A percentile compares a stretch with the other conserved stretches of the same genome.
These are phyloP conservation scores for Zygoascus hellenicus DNA, from an alignment of 1,139 yeast genomes.

Conservation along the genomic window DNA sequence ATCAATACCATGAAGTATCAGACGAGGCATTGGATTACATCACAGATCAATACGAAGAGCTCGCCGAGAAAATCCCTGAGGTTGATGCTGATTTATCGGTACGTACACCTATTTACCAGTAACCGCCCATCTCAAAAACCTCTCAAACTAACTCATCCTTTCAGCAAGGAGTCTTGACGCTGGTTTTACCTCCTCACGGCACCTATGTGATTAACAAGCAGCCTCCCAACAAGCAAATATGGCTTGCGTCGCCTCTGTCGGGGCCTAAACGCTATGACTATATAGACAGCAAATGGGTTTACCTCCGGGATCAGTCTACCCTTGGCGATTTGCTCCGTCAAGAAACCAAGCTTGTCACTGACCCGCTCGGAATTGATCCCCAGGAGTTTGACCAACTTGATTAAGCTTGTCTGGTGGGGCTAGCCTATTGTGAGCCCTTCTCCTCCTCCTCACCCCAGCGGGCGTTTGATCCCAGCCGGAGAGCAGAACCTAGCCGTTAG, in stretches of 20 bases:
- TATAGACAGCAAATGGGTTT: conserved; percentile 36
- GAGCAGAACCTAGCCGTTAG: too few species aligned
- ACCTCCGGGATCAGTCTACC: conserved; percentile 35
- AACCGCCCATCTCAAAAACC: background rate
- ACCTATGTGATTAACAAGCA: conserved; percentile 87
- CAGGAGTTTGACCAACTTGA: conserved; percentile 6
- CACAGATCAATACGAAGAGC: conserved; percentile 55
- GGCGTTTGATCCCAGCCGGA: too few species aligned
- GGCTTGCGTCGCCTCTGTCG: conserved; percentile 89
- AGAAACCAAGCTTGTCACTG: conserved; percentile 30
- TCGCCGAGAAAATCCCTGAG: conserved; percentile 53
- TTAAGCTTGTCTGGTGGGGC: background rate
- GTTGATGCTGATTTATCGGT: conserved; percentile 70
- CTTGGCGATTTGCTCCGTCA: conserved; percentile 34
- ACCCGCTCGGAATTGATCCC: conserved; percentile 16
- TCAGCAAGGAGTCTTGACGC: conserved; percentile 70
- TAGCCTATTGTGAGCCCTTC: too few species aligned
- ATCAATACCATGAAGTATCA: conserved; percentile 54
- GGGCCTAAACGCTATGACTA: conserved; percentile 69
- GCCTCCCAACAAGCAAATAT: conserved; percentile 89
- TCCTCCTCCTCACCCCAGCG: too few species aligned
- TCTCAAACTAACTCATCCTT: too few species aligned
- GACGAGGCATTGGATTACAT: conserved; percentile 60
- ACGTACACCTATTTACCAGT: conserved; percentile 19
- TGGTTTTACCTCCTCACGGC: conserved; percentile 61